Base-by-base conservation (phyloP, 2,329 filamentous ascomycete species). In the Sclerotinia borealis region DNA sequence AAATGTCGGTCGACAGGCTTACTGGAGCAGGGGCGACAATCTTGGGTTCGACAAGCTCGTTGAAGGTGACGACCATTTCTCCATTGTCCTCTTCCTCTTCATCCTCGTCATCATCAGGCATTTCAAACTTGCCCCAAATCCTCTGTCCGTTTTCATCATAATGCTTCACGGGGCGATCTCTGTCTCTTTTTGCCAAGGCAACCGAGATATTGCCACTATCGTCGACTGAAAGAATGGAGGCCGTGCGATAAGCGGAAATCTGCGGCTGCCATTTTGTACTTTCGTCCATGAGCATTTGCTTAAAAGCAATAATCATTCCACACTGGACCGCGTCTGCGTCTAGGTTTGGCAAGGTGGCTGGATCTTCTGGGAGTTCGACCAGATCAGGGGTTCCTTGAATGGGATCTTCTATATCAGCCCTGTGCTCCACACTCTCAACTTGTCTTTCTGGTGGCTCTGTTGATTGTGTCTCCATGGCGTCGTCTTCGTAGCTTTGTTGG, bases 111-210 rank as follows among this genome's bases (percentile, higher is more conserved):
- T 86, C 82, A 9, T 84, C 83, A 0, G 88, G 88, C 69, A 86
- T 86, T 70, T 96, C 91, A 68, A 96, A 95, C 64, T 87, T 90
- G 66, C 83, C 86, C 69, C 93, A 96, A 11, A 91, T 76, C 11
- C 91, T 83, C 66, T 89, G 80, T 0, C 91, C 92, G 0, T 89
- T 87, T 45, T 82, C 81, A 68, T 93, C 86, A 67, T 86, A 86
- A 22, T 77, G 74, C 70, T 83, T 87, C 66, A 86, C 73, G 61
- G 83, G 81, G 6, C 81, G 75, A 15, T 81, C 76, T 54, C 88
- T 79, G 71, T 96, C 90, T 34, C 90, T 83, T 66, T 82, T 81
- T 2, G 92, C 91, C 3, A 96, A 80, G 13, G 81, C 79, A 5
- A 96, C 77, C 27, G 81, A 78, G 19, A 96, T 73, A 0, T 72